Evolutionary conservation across 129 eudicot genomes (phyloP), one percentile per base, ranked within the genome.

Genomic region (Flaveria brownii): DNA sequence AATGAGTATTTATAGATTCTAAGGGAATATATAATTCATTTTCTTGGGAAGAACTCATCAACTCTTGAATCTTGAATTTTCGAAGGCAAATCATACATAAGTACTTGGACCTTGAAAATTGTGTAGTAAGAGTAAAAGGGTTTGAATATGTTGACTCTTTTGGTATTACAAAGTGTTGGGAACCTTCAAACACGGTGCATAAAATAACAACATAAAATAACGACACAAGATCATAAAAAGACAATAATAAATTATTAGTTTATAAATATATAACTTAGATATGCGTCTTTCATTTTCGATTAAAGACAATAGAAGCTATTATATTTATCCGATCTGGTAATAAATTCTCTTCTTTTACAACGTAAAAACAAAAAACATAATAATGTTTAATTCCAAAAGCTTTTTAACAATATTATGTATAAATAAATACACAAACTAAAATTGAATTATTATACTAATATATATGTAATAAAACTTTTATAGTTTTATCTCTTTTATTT

Each of bases 61-160:
- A 49, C 47, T 51, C 42, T 81, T 73, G 73, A 79, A 50, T 70
- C 73, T 70, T 73, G 83, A 57, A 77, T 70, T 36, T 82, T 82
- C 84, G 77, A 82, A 77, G 76, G 59, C 67, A 81, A 72, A 68
- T 84, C 69, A 73, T 46, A 66, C 59, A 17, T 71, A 76, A 2
- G 15, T 78, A 47, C 70, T 59, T 70, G 71, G 82, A 70, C 76
- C 76, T 43, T 1, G 47, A 57, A 74, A 70, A 70, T 23, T 43
- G 28, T 55, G 28, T 78, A 43, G 52, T 78, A 77, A 7, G 82
- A 78, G 82, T 69, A 70, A 69, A 77, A 69, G 76, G 49, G 7
- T 45, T 78, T 78, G 82, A 78, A 78, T 69, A 78, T 78, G 62
- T 71, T 72, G 77, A 78, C 77, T 78, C 77, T 14, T 70, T 30